A percentile compares a stretch with the other conserved stretches of the same genome.
phyloP scores from a whole-genome alignment of 1,284 basidiomycete genomes.

The Fomitiporia mediterranea region DNA sequence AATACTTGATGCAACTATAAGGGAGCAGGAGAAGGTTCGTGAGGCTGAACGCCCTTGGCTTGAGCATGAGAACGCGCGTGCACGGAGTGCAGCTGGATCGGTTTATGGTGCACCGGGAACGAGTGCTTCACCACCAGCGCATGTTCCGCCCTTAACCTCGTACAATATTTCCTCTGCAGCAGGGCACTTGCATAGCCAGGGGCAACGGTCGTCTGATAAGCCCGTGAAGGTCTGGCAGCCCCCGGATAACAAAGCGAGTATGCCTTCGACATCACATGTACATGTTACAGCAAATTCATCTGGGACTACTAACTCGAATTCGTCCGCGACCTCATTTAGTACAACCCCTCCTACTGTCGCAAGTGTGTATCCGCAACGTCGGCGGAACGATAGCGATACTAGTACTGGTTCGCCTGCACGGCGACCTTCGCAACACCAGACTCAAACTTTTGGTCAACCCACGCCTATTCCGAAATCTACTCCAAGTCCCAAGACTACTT shows the following conservation, averaged over 20 bases:
- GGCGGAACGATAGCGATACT: slow-evolving; percentile 13
- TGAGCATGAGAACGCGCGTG: not conserved
- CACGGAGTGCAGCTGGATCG: not conserved
- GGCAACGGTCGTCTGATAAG: not conserved
- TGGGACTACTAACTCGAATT: not conserved
- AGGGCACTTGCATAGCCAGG: not conserved
- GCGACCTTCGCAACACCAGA: not conserved
- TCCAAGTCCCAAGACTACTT: slow-evolving; percentile 9
- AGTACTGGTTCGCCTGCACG: not conserved
- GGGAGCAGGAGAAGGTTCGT: slow-evolving; percentile 8
- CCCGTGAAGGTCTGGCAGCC: not conserved
- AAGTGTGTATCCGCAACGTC: not conserved
- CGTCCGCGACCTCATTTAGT: not conserved
- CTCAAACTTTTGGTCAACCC: not conserved
- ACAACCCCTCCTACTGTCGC: not conserved
- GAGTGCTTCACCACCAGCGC: not conserved
- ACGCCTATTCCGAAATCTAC: slow-evolving; percentile 11
- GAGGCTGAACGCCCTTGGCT: slow-evolving; percentile 10
- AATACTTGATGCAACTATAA: not conserved
- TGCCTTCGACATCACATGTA: not conserved
- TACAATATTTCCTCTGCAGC: not conserved
- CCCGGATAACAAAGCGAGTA: not conserved
- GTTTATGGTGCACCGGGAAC: not conserved
- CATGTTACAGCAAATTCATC: not conserved
- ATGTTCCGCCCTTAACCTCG: not conserved